Evolutionary conservation across 345 rosid species (phyloP).

Genomic region (Bretschneidera sinensis): DNA sequence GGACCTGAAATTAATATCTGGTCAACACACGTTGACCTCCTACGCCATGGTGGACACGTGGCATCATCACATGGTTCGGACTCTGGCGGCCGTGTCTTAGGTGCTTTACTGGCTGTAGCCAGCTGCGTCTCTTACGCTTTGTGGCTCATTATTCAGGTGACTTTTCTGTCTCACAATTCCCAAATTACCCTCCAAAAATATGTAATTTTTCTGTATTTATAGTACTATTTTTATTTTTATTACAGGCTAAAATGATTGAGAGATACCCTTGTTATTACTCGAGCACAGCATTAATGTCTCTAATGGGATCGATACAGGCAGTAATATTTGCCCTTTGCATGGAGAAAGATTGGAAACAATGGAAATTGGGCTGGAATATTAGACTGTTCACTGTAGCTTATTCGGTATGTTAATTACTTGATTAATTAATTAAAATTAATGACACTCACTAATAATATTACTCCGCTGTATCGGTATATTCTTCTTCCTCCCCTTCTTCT

Average conservation of each 20-base stretch:
- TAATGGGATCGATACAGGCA: slow-evolving; percentile 44
- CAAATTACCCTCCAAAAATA: too few relatives aligned
- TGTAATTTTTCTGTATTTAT: slow-evolving; percentile 2
- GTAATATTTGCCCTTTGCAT: slow-evolving; percentile 28
- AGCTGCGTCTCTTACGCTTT: slow-evolving; percentile 30
- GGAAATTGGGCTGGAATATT: slow-evolving; percentile 60
- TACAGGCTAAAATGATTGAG: slow-evolving; percentile 41
- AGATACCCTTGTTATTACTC: slow-evolving; percentile 42
- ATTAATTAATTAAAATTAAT: too few relatives aligned
- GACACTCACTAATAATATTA: too few relatives aligned
- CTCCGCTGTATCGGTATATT: too few relatives aligned
- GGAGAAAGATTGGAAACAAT: slow-evolving; percentile 42
- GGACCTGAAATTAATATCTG: slow-evolving; percentile 28
- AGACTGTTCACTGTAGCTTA: slow-evolving; percentile 40
- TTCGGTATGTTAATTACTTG: too few relatives aligned
- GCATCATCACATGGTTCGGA: neutral
- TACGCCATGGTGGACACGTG: slow-evolving; percentile 12
- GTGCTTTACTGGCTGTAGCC: slow-evolving; percentile 21
- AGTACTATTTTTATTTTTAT: neutral
- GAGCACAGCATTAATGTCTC: slow-evolving; percentile 39
- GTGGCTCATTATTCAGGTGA: slow-evolving; percentile 47
- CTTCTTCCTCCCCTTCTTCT: too few relatives aligned
- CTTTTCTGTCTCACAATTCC: neutral
- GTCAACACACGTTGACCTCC: slow-evolving; percentile 34
- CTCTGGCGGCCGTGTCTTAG: slow-evolving; percentile 16